Evolutionary conservation across 371 early-diverging fungal species (phyloP), one percentile per base, ranked within the genome.

Genomic region (Conidiobolus incongruus): DNA sequence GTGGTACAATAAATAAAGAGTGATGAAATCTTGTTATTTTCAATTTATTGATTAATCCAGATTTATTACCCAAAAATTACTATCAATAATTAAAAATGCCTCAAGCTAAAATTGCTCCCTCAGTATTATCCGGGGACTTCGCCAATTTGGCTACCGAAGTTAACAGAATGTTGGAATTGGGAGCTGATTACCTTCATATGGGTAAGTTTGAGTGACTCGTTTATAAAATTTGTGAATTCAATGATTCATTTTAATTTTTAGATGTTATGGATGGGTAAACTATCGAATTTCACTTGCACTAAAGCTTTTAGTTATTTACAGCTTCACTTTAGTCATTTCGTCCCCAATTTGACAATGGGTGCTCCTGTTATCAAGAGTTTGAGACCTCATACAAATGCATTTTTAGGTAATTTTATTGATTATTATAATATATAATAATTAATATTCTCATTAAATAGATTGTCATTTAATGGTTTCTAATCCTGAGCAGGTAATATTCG

Each of bases 391-490:
- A 77, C 88, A 4, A 66, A 85, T 29, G 87, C 78, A 7, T 91
- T 87, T 58, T 71, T 95, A 29, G 83, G 83, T 77, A 63, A 38
- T n/a, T n/a, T n/a, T 6, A 11, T 21, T 13, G 40, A 22, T n/a
- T 19, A 11, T 31, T 33, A 12, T 23, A 41, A 5, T 37, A 17
- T 23, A 28, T 15, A 13, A 16, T 28, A 35, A 28, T 22, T 22
- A 39, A 39, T 32, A 22, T 17, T 32, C 13, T 37, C 48, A 5
- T 19, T 41, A 26, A n/a, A n/a, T 40, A 70, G 97, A 96, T 66
- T 93, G 94, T 62, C 97, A 96, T 56, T 62, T 94, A 67, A 96
- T 96, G 97, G 95, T 93, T 16, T 68, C 85, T 29, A 58, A 86
- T 42, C 97, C 97, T n/a, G 79, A 81, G 44, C 52, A 70, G 54